Base-by-base conservation (phyloP, 2,329 filamentous ascomycete species). In the Septoria petroselini region DNA sequence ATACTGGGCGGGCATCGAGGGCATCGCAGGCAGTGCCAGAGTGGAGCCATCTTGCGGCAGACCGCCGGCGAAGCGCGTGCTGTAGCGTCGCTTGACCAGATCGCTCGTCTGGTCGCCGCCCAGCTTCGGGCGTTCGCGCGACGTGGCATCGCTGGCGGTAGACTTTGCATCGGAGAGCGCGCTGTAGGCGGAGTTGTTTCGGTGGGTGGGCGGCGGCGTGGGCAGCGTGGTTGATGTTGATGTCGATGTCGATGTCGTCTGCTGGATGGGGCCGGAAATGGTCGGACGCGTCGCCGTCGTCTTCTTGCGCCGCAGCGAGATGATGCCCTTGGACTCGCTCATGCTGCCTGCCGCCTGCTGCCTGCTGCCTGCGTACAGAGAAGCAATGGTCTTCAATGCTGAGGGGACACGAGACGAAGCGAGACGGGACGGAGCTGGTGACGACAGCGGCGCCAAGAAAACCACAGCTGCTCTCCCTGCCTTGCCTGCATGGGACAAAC, bases 51-150 rank as follows among this genome's bases (percentile, higher is more conserved):
- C 83, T 52, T 81, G 73, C 1, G 85, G 70, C 58, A 87, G 83
- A 62, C 90, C 91, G 29, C 60, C 63, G 11, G 62, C 59, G 69
- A 96, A 95, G 53, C 91, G 84, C 34, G 91, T 91, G 31, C 93
- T 97, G 71, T 97, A 98, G 61, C 93, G 79, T 61, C 90, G 81
- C 74, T 97, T 97, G 52, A 98, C 91, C 46, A 97, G 76, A 68
- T 98, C 91, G 14, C 82, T 81, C 34, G 83, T 84, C 61, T 80
- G 77, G 41, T 68, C 66, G 50, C 67, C 73, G 47, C 71, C 73
- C 49, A 71, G 65, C 54, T 72, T 71, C 31, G 71, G 68, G 46
- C 72, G 67, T 58, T 74, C 70, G 30, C 69, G 68, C 5, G 64
- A 65, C 43, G 58, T 60, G 48, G 44, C 61, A 43, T 34, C 48